Evolutionary conservation across 1,139 yeast species (phyloP).

Genomic region (Citeromyces siamensis): DNA sequence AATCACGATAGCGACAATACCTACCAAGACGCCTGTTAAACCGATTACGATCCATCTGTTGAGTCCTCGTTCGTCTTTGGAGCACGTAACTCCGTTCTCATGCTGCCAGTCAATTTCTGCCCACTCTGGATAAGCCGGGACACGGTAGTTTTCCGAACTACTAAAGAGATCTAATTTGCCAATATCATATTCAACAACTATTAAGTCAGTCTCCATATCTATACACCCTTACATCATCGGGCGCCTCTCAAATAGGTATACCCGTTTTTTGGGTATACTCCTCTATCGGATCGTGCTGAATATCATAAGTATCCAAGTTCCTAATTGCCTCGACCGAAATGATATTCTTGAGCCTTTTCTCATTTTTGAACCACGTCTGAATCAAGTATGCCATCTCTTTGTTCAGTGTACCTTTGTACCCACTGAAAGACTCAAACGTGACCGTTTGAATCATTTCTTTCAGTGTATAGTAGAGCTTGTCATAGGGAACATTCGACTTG

Average conservation of each 20-base stretch:
- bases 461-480: constrained; percentile 54
- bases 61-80: constrained; percentile 9
- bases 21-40: constrained; percentile 40
- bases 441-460: constrained; percentile 59
- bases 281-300: constrained; percentile 34
- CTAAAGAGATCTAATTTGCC: constrained; percentile 7
- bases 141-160: neutral
- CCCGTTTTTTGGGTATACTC: constrained; percentile 20
- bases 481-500: constrained; percentile 64
- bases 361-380: constrained; percentile 52
- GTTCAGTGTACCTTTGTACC: constrained; percentile 25
- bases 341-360: constrained; percentile 46
- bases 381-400: constrained; percentile 51
- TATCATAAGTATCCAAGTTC: constrained; percentile 24
- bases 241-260: constrained; percentile 4
- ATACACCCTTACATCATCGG: constrained; percentile 7
- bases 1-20: constrained; percentile 44
- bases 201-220: constrained; percentile 1
- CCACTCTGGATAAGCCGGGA: neutral
- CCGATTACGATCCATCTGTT: constrained; percentile 52
- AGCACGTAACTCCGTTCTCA: constrained; percentile 4
- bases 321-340: constrained; percentile 23
- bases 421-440: constrained; percentile 31
- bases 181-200: constrained; percentile 6
- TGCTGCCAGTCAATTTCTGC: constrained; percentile 1